phyloP scores from a whole-genome alignment of 2,329 filamentous ascomycete genomes.

The Calonectria pseudoturangicola region DNA sequence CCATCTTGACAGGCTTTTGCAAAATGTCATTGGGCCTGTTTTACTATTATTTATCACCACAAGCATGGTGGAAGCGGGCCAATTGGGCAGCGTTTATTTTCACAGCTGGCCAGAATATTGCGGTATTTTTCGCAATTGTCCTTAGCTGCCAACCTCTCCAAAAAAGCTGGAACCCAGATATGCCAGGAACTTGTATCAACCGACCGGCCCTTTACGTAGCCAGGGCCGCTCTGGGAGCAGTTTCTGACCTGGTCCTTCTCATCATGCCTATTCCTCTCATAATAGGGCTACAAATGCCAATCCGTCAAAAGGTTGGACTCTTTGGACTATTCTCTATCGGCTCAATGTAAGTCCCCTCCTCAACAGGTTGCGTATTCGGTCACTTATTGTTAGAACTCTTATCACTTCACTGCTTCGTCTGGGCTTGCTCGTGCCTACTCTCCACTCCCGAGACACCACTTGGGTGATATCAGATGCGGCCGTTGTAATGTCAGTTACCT shows the following conservation, averaged over 20 bases:
- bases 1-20: conserved; percentile 43
- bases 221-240: conserved; percentile 66
- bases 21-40: background rate
- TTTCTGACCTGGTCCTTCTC: conserved; percentile 67
- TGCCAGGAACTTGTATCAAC: conserved; percentile 62
- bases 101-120: background rate
- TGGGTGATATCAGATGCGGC: conserved; percentile 38
- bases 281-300: conserved; percentile 63
- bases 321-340: conserved; percentile 65
- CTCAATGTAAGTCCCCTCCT: conserved; percentile 34
- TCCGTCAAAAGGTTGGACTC: conserved; percentile 65
- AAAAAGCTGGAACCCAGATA: conserved; percentile 50
- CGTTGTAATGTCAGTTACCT: background rate
- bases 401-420: conserved; percentile 45
- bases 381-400: conserved; percentile 24
- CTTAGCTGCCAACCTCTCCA: conserved; percentile 39
- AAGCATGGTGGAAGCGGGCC: conserved; percentile 1
- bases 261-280: conserved; percentile 66
- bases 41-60: background rate
- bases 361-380: background rate
- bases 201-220: conserved; percentile 67
- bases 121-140: conserved; percentile 59
- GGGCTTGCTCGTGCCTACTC: conserved; percentile 32
- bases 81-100: background rate
- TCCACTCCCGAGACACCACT: conserved; percentile 33